Evolutionary conservation across 1,139 yeast species (phyloP).

Genomic region (Kluyveromyces marxianus): DNA sequence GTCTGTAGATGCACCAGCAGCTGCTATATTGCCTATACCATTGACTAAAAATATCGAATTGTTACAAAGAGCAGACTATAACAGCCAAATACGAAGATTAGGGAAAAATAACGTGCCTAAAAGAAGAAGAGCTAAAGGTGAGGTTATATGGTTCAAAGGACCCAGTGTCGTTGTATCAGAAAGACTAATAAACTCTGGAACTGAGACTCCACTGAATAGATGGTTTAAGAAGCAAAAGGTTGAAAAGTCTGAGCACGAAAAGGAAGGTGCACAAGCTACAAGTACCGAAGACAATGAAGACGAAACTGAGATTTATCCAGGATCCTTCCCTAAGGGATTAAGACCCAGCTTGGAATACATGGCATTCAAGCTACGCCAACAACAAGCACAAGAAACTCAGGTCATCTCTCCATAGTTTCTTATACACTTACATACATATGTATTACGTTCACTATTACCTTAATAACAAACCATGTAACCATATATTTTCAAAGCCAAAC

Average conservation of each 20-base stretch:
- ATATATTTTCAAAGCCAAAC: no score
- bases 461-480: no score
- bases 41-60: constrained; percentile 21
- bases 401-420: no score
- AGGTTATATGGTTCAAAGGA: constrained; percentile 71
- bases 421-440: no score
- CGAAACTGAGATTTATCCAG: constrained; percentile 15
- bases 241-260: constrained; percentile 1
- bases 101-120: constrained; percentile 24
- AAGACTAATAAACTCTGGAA: constrained; percentile 34
- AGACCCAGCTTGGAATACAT: constrained; percentile 26
- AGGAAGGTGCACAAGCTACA: background rate
- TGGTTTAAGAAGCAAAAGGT: constrained; percentile 19
- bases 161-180: constrained; percentile 60
- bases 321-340: constrained; percentile 22
- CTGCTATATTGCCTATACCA: constrained; percentile 24
- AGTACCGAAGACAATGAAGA: constrained; percentile 20
- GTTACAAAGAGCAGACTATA: constrained; percentile 24
- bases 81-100: constrained; percentile 26
- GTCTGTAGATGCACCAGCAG: constrained; percentile 23
- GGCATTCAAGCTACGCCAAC: constrained; percentile 20
- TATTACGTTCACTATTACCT: no score
- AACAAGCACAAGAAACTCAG: background rate
- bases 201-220: constrained; percentile 18
- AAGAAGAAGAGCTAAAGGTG: constrained; percentile 32